Evolutionary conservation across 1,139 yeast species (phyloP), one percentile per base, ranked within the genome.

Genomic region (Sugiyamaella castrensis): DNA sequence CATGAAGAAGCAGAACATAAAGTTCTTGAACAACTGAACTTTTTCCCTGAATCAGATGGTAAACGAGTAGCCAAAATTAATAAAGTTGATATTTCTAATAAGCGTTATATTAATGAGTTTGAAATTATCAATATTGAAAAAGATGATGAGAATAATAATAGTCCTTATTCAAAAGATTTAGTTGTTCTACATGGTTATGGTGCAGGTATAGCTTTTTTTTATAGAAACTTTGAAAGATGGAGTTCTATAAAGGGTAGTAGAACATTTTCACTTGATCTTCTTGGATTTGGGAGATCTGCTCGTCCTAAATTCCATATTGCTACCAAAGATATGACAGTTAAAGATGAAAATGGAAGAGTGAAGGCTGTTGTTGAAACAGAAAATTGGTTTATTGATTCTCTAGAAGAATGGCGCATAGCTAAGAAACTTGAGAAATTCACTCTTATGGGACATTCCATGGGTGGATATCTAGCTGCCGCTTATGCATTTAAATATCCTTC

Each of bases 131-230:
- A 57, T 35, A 49, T 53, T 29, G 53, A 53, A 38, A 29, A 36
- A 11, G 37, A 31, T 15, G 37, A 37, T 24, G 27, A 11, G 2
- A 24, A 36, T 11, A 19, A 37, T 7, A 52, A 47, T 15, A 33
- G 39, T n/a, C 37, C 28, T 27, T 52, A 53, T 19, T 37, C 63
- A 1, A 66, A 64, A 13, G 78, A 79, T 59, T 57, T 83, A 16
- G 86, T 87, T 6, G 74, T 88, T 63, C 59, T 88, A 30, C 97
- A 88, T 63, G 97, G 97, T 0, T 87, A 85, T 65, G 95, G 92
- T 0, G 92, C 96, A 0, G 83, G 94, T 0, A 73, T 84, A 7
- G 88, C 91, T 19, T 81, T 91, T 61, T 88, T 80, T 69, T 86
- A 85, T 54, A 72, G 89, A 48, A 87, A 87, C 61, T 82, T 86